Percentiles rank a stretch among this genome's conserved stretches.
Conservation (phyloP, 2,329 filamentous ascomycete genomes). For the Neurospora sp. region DNA sequence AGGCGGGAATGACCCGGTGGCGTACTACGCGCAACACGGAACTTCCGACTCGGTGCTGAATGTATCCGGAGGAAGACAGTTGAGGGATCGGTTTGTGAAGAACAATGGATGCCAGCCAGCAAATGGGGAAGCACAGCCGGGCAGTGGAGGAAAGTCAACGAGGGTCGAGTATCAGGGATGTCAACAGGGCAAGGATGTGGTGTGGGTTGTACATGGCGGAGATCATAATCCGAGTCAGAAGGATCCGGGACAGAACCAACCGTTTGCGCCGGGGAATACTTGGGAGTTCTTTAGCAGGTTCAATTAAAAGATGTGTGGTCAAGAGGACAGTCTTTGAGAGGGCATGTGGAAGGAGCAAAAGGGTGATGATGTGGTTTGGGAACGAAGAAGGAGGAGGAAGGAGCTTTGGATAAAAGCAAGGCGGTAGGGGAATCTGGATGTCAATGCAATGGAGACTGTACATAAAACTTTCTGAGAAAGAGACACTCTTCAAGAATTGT, state of each 20-base stretch:
- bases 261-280: slow-evolving; percentile 5
- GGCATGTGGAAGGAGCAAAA: not conserved
- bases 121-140: slow-evolving; percentile 2
- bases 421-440: too few species aligned
- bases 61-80: slow-evolving; percentile 7
- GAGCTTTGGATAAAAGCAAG: not conserved
- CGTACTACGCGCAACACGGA: slow-evolving; percentile 14
- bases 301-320: not conserved
- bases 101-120: slow-evolving; percentile 11
- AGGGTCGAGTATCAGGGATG: slow-evolving; percentile 9
- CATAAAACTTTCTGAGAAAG: not conserved
- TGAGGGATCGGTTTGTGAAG: slow-evolving; percentile 11
- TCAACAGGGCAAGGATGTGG: slow-evolving; percentile 5
- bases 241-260: not conserved
- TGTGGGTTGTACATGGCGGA: slow-evolving; percentile 7
- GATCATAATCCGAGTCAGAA: slow-evolving; percentile 6
- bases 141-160: slow-evolving; percentile 2
- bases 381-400: not conserved
- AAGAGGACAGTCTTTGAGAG: not conserved
- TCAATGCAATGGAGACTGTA: not conserved
- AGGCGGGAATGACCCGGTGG: slow-evolving; percentile 9
- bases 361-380: not conserved
- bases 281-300: slow-evolving; percentile 1
- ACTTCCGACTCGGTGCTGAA: slow-evolving; percentile 8
- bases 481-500: not conserved